Base-by-base conservation (phyloP, 1,284 basidiomycete genomes). In the Phylloporus sp. region DNA sequence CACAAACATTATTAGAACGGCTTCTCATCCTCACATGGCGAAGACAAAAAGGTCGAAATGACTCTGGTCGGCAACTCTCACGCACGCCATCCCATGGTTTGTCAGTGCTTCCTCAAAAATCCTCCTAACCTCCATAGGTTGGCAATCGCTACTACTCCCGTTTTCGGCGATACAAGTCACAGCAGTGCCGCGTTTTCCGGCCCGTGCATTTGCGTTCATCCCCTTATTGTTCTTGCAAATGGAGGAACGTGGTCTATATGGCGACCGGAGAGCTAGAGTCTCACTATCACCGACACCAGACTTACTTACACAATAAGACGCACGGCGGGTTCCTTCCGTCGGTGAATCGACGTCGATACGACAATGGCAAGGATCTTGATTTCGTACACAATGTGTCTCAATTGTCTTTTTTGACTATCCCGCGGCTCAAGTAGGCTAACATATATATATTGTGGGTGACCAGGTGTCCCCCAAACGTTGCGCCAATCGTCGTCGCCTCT, bases 401-500 rank as follows among this genome's bases (percentile, higher is more conserved):
- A 72, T 75, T 73, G 67, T 75, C 61, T 61, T 50, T 24, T 24
- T 32, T 51, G 39, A 49, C 34, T 15, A 39, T 28, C 32, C 56
- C 39, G 51, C 44, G 55, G 58, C 24, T 56, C 52, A 22, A 52
- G 46, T n/a, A n/a, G n/a, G n/a, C n/a, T 46, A 8, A 56, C 31
- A 56, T 69, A 75, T 74, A 73, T 64, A 75, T 61, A 64, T 34
- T 7, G 22, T n/a, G n/a, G 29, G 39, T n/a, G 53, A 28, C 28
- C 44, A 13, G 37, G 40, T 39, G 54, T n/a, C n/a, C n/a, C n/a
- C n/a, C n/a, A n/a, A n/a, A n/a, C n/a, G 51, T 24, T 32, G 56
- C 32, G 37, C 46, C 64, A 44, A 22, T 56, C 58, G 60, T 61
- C 59, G 63, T 62, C 42, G 39, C 32, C 56, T 58, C 29, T 34